Evolutionary conservation across 78 protist species (phyloP).

Genomic region (Dictyostelium firmibasis): DNA sequence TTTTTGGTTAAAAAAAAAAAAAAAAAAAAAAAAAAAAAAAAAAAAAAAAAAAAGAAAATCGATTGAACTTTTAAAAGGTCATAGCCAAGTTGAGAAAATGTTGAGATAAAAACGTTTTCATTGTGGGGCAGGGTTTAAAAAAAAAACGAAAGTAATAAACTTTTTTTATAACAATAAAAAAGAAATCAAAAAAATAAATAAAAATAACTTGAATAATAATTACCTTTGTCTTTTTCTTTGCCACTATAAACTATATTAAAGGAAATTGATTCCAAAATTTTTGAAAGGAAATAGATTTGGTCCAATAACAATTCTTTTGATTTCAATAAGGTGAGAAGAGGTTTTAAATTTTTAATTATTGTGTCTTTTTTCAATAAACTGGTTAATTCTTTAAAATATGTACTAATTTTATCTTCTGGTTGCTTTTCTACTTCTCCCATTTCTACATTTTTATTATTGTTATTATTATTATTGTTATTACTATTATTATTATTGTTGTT

Average conservation of each 20-base stretch:
- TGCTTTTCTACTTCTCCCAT: background rate
- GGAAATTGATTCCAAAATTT: conserved; percentile 36
- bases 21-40: background rate
- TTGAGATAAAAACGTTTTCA: background rate
- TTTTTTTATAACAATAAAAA: background rate
- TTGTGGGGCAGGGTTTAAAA: background rate
- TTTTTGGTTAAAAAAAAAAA: background rate
- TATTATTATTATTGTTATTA: background rate
- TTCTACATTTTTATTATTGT: background rate
- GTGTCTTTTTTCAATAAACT: background rate
- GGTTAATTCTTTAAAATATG: conserved; percentile 19
- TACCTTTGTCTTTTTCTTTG: conserved; percentile 24
- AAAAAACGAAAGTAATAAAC: background rate
- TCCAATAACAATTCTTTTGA: background rate
- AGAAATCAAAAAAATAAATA: background rate
- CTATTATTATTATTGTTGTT: too few relatives aligned
- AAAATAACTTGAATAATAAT: background rate
- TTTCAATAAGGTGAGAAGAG: background rate
- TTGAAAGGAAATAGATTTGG: conserved; percentile 12
- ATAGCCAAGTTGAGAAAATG: background rate
- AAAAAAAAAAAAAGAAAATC: background rate
- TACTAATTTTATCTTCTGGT: conserved; percentile 12
- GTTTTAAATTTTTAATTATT: background rate
- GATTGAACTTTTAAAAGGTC: too few relatives aligned
- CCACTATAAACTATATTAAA: conserved; percentile 16